Base-by-base conservation (phyloP, 2,329 filamentous ascomycete species). In the Ophiostoma himal-ulmi region DNA sequence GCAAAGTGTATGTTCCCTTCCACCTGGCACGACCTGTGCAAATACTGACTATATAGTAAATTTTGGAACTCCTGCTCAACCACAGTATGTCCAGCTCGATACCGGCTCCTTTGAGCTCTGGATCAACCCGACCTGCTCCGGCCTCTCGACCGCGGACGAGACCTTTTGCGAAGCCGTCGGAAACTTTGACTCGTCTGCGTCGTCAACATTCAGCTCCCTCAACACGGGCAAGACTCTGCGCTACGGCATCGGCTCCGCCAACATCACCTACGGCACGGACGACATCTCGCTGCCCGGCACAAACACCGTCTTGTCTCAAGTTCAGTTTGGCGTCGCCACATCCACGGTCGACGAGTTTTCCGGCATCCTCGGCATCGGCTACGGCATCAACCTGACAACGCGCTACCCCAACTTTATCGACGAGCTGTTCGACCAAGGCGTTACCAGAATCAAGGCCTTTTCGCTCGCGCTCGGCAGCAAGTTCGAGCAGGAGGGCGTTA, bases 301-400 rank as follows among this genome's bases (percentile, higher is more conserved):
- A 48, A 72, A 78, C 11, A 75, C 81, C 1, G 80, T 81, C 11
- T 77, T 88, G 20, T 76, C 80, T 22, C 77, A 80, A n/a, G 82
- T 90, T 69, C 86, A 89, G 75, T 90, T 91, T 72, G 89, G 89
- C 72, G 85, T 90, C 52, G 89, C 88, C n/a, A 84, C 83, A 54
- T 75, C 76, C 14, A 82, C 81, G 6, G 72, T 77, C 17, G 81
- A 85, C 72, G 81, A 84, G 72, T 84, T 83, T 71, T 80, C 83
- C 0, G 84, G 84, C 52, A 92, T 95, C 66, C 79, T 96, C 26
- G 92, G 92, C 30, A 89, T 95, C 70, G 92, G 92, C 34, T 92
- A 92, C 77, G 82, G 86, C 3, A 67, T 79, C 14, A 82, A 81
- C 48, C 73, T 81, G 68, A 84, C 82, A 36, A 83, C 81, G 2